These are phyloP conservation scores for Alternaria hordeiaustralica DNA, from an alignment of 2,329 filamentous ascomycete genomes.

Conservation along the genomic window DNA sequence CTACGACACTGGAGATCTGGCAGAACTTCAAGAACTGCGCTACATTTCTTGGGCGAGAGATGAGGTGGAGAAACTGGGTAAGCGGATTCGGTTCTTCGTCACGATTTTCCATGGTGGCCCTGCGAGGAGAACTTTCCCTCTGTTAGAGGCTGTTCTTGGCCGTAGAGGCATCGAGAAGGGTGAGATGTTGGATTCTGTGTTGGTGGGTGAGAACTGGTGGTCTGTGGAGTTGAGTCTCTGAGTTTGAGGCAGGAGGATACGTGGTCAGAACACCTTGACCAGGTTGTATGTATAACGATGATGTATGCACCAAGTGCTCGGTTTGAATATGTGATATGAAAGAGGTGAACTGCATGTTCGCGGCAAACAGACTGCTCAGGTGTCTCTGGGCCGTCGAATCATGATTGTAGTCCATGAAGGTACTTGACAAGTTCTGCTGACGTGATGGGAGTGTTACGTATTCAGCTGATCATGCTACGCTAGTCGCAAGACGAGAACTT, in stretches of 20 bases:
- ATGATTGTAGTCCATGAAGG: neutral
- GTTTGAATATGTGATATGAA: neutral
- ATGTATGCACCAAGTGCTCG: neutral
- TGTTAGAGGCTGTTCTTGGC: neutral
- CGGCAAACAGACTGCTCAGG: neutral
- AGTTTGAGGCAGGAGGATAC: neutral
- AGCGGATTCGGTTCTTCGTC: neutral
- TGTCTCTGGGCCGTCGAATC: neutral
- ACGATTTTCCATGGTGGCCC: neutral
- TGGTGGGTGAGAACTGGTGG: neutral
- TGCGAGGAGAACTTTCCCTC: neutral
- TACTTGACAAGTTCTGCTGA: neutral
- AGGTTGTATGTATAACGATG: neutral
- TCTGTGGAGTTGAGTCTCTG: neutral
- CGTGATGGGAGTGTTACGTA: neutral
- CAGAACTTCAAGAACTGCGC: neutral
- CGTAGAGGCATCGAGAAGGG: neutral
- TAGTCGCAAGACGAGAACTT: neutral
- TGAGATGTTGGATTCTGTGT: neutral
- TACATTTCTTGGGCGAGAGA: neutral
- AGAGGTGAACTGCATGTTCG: neutral
- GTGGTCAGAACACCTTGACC: neutral
- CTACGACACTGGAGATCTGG: neutral
- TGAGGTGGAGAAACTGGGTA: neutral
- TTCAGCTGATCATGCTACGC: neutral